Evolutionary conservation across 129 eudicot genomes (phyloP).

Genomic region (Centaurea solstitialis): DNA sequence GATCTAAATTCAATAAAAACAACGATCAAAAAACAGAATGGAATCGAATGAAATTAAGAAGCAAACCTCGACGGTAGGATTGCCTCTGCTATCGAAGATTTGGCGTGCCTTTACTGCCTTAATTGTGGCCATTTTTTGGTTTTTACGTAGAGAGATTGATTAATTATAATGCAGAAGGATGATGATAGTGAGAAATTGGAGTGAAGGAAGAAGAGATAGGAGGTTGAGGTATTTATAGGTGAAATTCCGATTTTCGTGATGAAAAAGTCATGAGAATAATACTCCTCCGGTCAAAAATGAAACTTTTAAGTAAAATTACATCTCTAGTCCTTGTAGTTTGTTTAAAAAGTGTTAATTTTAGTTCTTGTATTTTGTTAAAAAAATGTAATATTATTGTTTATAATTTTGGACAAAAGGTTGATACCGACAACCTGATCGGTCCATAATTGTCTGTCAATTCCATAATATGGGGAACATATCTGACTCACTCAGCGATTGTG

Average conservation of each 20-base stretch:
- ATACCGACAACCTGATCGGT: too few relatives aligned
- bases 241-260: slow-evolving; percentile 25
- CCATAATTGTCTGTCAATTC: too few relatives aligned
- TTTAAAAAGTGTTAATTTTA: not conserved
- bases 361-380: not conserved
- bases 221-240: slow-evolving; percentile 42
- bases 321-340: not conserved
- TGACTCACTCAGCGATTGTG: too few relatives aligned
- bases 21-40: not conserved
- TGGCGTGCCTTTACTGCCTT: slow-evolving; percentile 75
- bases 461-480: too few relatives aligned
- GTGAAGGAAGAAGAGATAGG: slow-evolving; percentile 25
- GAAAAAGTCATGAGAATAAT: slow-evolving; percentile 21
- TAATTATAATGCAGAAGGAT: not conserved
- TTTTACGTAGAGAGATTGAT: slow-evolving; percentile 10
- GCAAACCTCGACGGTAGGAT: slow-evolving; percentile 96
- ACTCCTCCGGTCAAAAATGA: not conserved
- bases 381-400: too few relatives aligned
- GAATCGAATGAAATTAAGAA: not conserved
- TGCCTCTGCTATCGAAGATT: slow-evolving; percentile 99
- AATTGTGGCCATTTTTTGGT: slow-evolving; percentile 72
- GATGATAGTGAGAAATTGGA: slow-evolving; percentile 5
- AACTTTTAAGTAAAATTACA: not conserved
- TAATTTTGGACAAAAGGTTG: too few relatives aligned
- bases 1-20: not conserved